These are phyloP conservation scores for Capsicum chinense DNA, from an alignment of 257 asterid genomes.

Conservation along the genomic window DNA sequence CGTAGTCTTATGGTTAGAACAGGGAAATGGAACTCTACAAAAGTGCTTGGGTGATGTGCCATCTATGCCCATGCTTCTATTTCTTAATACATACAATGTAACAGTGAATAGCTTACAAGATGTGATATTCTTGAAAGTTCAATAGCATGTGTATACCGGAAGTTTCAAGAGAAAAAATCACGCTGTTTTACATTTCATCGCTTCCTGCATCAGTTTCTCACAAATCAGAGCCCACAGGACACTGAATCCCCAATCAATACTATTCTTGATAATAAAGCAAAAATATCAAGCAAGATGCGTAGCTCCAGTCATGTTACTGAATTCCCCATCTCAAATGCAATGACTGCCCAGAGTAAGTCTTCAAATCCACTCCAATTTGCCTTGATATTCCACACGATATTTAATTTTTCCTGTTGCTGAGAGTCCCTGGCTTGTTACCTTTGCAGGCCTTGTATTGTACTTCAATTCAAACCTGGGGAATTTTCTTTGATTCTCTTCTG, in stretches of 20 bases:
- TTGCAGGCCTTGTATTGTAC: slow-evolving; percentile 65
- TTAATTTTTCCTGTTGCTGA: slow-evolving; percentile 69
- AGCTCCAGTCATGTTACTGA: slow-evolving; percentile 13
- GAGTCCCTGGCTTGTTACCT: slow-evolving; percentile 57
- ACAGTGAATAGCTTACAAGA: slow-evolving; percentile 15
- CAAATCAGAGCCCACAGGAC: slow-evolving; percentile 24
- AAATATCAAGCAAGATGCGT: background rate
- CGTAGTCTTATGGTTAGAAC: background rate
- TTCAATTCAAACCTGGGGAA: slow-evolving; percentile 66
- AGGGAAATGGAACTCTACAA: background rate
- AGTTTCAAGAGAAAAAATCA: background rate
- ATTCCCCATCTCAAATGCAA: background rate
- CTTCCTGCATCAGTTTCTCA: background rate
- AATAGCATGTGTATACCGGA: background rate
- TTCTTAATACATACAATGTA: slow-evolving; percentile 6
- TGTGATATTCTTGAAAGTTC: background rate
- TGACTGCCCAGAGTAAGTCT: slow-evolving; percentile 19
- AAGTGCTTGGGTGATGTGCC: background rate
- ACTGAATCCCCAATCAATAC: slow-evolving; percentile 21
- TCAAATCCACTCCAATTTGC: slow-evolving; percentile 74
- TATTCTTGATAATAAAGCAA: slow-evolving; percentile 20
- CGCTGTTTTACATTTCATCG: background rate
- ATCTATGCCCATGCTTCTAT: background rate
- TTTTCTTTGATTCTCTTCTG: slow-evolving; percentile 43
- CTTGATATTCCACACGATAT: slow-evolving; percentile 72